Evolutionary conservation across 2,329 filamentous ascomycete species (phyloP), one percentile per base, ranked within the genome.

Genomic region (Xylaria hypoxylon): DNA sequence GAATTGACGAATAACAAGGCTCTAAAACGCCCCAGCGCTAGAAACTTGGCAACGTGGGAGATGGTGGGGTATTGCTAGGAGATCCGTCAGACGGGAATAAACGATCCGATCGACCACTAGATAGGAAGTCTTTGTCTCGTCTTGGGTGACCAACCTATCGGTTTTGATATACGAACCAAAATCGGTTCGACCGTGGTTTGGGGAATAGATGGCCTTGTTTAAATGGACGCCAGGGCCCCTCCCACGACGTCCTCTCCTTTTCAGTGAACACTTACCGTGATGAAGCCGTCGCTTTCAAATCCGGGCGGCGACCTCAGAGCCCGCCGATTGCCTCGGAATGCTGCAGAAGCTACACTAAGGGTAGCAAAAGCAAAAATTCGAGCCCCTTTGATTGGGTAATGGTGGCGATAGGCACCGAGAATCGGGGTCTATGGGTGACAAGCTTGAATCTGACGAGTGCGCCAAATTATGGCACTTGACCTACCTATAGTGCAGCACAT

Each of bases 41-140:
- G 62, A 45, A 68, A 69, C 63, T 64, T 68, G 64, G 67, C 64
- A 55, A 58, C 56, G 50, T 65, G 61, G 68, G 58, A 67, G 59
- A 67, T 55, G 68, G 69, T 67, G 69, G 68, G 69, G 69, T 65
- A 63, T 59, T 53, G 56, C 42, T 52, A 11, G 28, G 40, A 58
- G 33, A 52, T 50, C 60, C 33, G 67, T 65, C 52, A 70, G 60
- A 67, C 61, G 64, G 68, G 62, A 31, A 68, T 60, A 68, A 57
- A 65, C 58, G 38, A 65, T 60, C 64, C 65, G 65, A 58, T 63
- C 62, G 42, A 64, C 62, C 65, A 65, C 58, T 64, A 45, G 57
- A 44, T 24, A 44, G 57, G 44, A 4, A 5, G 44, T 60, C 44
- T 56, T 40, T 38, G 50, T 31, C 13, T 61, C 22, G 52, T 55